Evolutionary conservation across 306 rosid species (phyloP), one percentile per base, ranked within the genome.

Genomic region (Dryas alaskensis): DNA sequence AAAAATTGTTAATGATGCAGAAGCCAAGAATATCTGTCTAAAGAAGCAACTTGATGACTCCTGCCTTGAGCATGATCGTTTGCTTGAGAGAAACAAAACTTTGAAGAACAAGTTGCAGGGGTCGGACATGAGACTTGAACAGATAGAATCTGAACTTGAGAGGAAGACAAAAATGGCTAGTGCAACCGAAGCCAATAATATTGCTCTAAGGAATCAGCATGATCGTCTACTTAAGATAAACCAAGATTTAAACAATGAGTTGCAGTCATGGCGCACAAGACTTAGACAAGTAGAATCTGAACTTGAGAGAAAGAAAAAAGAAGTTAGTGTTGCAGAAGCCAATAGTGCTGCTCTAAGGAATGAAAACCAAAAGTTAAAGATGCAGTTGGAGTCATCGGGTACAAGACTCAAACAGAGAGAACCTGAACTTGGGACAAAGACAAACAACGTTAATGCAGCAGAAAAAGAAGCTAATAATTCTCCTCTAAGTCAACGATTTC

Each of bases 301-400:
- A 69, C 76, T 90, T n/a, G 80, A 79, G 65, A 76, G 78, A 0
- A 90, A 84, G 81, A 25, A 70, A n/a, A 84, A 90, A 74, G 96
- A 81, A 8, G 81, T 78, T 7, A 69, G 60, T 69, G 81, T 60
- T 59, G 87, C 98, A 66, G 92, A 89, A 78, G 90, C 87, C 72
- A 87, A 80, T 82, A 76, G 82, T 44, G 72, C 70, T 76, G 96
- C 92, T 19, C 81, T 90, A 67, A 84, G 89, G 60, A 90, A 90
- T 83, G 96, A 90, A 81, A 92, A 92, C 75, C 90, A 90, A 80
- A 84, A 81, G 69, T 87, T 92, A 45, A 87, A 88, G 70, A 66
- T 69, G 72, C 85, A 81, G 80, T 81, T 92, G 69, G 83, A 90
- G 67, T 78, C 83, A 3, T 58, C 80, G 73, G 90, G 87, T 67